Evolutionary conservation across 2,329 filamentous ascomycete species (phyloP), one percentile per base, ranked within the genome.

Genomic region (Alternaria brassicae): DNA sequence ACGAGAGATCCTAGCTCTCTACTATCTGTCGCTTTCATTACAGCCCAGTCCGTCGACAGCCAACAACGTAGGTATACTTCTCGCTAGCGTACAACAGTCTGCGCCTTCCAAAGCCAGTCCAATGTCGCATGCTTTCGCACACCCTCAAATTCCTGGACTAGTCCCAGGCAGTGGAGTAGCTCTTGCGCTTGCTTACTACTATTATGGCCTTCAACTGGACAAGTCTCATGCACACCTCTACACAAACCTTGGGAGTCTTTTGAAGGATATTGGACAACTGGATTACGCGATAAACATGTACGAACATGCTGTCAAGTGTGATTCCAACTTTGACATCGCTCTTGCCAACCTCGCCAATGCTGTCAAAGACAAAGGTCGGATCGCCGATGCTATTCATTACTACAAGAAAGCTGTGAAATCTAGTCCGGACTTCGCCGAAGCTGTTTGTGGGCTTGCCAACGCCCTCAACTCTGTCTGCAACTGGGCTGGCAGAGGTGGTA

Each of bases 1-100:
- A 23, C 88, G 92, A 40, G 95, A 99, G 72, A 98, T 99, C 36
- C 80, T 99, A 34, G 92, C 93, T 2, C 85, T 99, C 12, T 99
- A 99, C 77, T 99, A 99, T 72, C 83, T 99, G 3, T 99, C 95
- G 0, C 81, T 99, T 3, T 96, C 95, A 0, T 84, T 99, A 2
- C 95, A 97, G 65, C 93, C 95, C 47, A 98, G 95, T 70, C 95
- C 95, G 2, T 99, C 95, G 0, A 99, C 95, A 0, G 95, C 95
- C 0, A 99, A 99, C 75, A 99, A 99, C 75, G 93, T 99, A 12
- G 95, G 95, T 3, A 99, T 99, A 55, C 83, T 99, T 27, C 86
- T 99, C n/a, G 95, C 95, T 5, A 92, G 95, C 56, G 91, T 98
- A 19, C 95, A 97, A 72, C 93, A 96, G 68, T 83, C 82, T 25